These are phyloP conservation scores for Cercospora zeae-maydis DNA, from an alignment of 2,329 filamentous ascomycete species.

Conservation along the genomic window DNA sequence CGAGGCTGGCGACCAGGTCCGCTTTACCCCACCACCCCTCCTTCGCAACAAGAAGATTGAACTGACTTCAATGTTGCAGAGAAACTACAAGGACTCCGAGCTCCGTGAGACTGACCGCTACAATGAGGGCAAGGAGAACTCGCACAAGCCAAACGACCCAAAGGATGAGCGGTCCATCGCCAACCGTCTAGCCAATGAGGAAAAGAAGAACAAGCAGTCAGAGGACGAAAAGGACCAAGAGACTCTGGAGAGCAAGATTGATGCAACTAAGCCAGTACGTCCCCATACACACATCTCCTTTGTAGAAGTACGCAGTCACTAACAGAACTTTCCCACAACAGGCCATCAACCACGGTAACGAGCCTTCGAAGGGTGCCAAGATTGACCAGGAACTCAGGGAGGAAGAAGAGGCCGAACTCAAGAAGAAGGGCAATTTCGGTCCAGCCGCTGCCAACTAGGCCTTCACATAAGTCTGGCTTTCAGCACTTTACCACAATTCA, in stretches of 20 bases:
- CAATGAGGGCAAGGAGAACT: constrained; percentile 68
- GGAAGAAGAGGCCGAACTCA: constrained; percentile 64
- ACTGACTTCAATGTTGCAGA: constrained; percentile 34
- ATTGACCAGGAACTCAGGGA: constrained; percentile 65
- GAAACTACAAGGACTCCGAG: constrained; percentile 51
- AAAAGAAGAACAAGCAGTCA: constrained; percentile 48
- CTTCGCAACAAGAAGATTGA: neutral
- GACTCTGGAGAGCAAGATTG: constrained; percentile 48
- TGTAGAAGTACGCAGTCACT: neutral
- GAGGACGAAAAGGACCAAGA: constrained; percentile 42
- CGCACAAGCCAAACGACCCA: constrained; percentile 66
- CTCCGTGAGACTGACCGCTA: constrained; percentile 53
- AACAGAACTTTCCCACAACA: constrained; percentile 13
- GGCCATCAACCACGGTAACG: constrained; percentile 67
- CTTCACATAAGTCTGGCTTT: neutral
- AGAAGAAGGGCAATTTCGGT: constrained; percentile 54
- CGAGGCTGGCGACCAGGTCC: constrained; percentile 69
- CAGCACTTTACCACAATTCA: constrained; percentile 2
- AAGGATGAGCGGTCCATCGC: constrained; percentile 71
- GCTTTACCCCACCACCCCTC: constrained; percentile 8
- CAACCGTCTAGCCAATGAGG: constrained; percentile 65
- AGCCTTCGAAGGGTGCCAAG: constrained; percentile 68
- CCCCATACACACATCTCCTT: neutral
- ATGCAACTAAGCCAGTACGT: constrained; percentile 52
- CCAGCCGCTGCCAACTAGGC: constrained; percentile 27